Evolutionary conservation across 352 stramenopile genomes (phyloP).

Genomic region (Globisporangium viniferum): DNA sequence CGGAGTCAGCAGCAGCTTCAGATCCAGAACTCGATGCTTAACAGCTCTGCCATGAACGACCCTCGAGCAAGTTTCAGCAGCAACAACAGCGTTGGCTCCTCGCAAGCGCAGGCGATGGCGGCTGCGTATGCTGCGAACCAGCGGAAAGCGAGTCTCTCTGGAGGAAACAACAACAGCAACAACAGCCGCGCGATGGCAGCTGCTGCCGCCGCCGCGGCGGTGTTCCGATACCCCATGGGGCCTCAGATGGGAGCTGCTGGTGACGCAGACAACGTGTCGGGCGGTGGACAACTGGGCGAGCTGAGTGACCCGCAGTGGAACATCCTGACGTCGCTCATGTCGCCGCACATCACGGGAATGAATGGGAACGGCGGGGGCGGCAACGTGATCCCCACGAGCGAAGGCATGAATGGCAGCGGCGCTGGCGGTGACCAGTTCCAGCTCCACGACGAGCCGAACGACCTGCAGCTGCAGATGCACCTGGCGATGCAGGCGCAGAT

Average conservation of each 20-base stretch:
- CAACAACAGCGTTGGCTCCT: neutral
- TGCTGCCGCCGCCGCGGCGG: slow-evolving; percentile 30
- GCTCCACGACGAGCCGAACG: slow-evolving; percentile 52
- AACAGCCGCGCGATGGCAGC: slow-evolving; percentile 21
- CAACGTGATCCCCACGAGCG: slow-evolving; percentile 21
- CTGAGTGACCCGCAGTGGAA: slow-evolving; percentile 75
- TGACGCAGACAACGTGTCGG: neutral
- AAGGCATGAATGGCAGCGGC: slow-evolving; percentile 24
- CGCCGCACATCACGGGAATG: slow-evolving; percentile 52
- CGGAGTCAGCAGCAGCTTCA: slow-evolving; percentile 16
- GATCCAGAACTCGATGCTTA: neutral
- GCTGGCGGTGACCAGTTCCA: slow-evolving; percentile 43
- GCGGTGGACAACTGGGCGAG: slow-evolving; percentile 25
- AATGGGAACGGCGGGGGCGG: slow-evolving; percentile 10
- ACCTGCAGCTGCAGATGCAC: slow-evolving; percentile 84
- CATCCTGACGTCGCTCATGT: slow-evolving; percentile 78
- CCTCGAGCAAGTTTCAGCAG: slow-evolving; percentile 10
- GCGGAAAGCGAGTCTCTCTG: slow-evolving; percentile 14
- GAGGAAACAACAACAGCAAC: slow-evolving; percentile 16
- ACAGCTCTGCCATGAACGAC: slow-evolving; percentile 2
- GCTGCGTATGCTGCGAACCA: slow-evolving; percentile 12
- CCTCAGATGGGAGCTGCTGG: slow-evolving; percentile 10
- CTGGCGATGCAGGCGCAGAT: slow-evolving; percentile 87
- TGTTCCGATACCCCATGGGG: slow-evolving; percentile 36
- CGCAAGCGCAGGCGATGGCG: slow-evolving; percentile 13